Base-by-base conservation (phyloP, 805 yeast genomes). In the Blastobotrys americana region DNA sequence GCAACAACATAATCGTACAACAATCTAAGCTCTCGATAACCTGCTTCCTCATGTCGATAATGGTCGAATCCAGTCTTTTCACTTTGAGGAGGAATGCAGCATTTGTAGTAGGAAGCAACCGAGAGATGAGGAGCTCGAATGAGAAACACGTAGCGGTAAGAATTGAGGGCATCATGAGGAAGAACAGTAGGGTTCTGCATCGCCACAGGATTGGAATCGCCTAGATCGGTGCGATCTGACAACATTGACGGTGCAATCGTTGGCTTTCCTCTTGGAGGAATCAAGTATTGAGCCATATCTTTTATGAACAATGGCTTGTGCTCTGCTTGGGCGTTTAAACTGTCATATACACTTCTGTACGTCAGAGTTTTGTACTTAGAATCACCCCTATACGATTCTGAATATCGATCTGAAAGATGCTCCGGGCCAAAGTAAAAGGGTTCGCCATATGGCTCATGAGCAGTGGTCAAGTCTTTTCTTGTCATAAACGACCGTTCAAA, bases 381-480 rank as follows among this genome's bases (percentile, higher is more conserved):
- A 2, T 27, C 40, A 22, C 42, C 23, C 16, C 49, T 21, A 33
- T 52, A 37, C 9, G 50, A 46, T 6, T 37, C 44, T 5, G 47
- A 37, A 37, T 47, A 55, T 22, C 59, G 41, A 22, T 52, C 51
- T 8, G 55, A 51, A 25, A 55, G 25, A 5, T 55, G 37, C 33
- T 54, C 56, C 2, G 59, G 59, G 2, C 59, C 59, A 31, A 43
- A 55, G 28, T 55, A 55, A 43, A 51, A 55, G 1, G 59, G 58
- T 13, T 55, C 59, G 2, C 59, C 59, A 39, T 52, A 55, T n/a
- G 59, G 59, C 34, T 55, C 59, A 39, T 55, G 59, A 34, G 51
- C 38, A 27, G 55, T 44, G 4, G 39, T 43, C 17, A 52, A 36
- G 35, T 55, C 56, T 8, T 41, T 28, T 3, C 56, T 39, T 5